A percentile compares a stretch with the other conserved stretches of the same genome.
These are phyloP conservation scores for Escallonia rubra DNA, from an alignment of 129 eudicot genomes.

Conservation along the genomic window DNA sequence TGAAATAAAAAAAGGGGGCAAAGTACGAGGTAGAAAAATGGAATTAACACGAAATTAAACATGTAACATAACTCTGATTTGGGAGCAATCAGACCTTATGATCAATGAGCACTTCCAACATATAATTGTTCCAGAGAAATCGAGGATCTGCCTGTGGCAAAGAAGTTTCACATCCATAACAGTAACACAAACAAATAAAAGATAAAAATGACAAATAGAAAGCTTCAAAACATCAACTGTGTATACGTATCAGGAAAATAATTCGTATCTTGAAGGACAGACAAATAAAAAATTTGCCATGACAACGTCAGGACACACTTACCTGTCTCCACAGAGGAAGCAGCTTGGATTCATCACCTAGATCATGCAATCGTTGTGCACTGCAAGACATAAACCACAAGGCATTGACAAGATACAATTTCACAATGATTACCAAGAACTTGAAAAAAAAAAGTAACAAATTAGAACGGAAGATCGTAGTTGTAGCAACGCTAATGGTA, in stretches of 20 bases:
- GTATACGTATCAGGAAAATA: background rate
- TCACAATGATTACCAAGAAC: background rate
- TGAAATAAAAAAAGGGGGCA: no score
- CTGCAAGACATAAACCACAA: constrained; percentile 37
- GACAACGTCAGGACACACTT: constrained; percentile 20
- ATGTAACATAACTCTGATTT: background rate
- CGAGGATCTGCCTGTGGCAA: constrained; percentile 90
- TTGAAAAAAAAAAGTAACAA: no score
- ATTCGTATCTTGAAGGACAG: background rate
- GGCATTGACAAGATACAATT: background rate
- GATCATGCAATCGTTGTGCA: constrained; percentile 74
- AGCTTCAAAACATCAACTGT: background rate
- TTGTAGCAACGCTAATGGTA: no score
- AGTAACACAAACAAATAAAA: background rate
- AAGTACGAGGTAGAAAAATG: no score
- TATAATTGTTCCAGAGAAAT: constrained; percentile 91
- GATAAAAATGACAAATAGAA: background rate
- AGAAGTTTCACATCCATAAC: constrained; percentile 1
- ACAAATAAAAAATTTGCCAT: background rate
- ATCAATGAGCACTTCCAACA: constrained; percentile 92
- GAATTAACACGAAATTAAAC: background rate
- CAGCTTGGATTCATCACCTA: constrained; percentile 88
- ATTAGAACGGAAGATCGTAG: no score
- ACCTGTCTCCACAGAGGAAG: constrained; percentile 99
- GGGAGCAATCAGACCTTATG: constrained; percentile 54